phyloP scores from a whole-genome alignment of 352 stramenopile genomes.

The Thraustotheca clavata region DNA sequence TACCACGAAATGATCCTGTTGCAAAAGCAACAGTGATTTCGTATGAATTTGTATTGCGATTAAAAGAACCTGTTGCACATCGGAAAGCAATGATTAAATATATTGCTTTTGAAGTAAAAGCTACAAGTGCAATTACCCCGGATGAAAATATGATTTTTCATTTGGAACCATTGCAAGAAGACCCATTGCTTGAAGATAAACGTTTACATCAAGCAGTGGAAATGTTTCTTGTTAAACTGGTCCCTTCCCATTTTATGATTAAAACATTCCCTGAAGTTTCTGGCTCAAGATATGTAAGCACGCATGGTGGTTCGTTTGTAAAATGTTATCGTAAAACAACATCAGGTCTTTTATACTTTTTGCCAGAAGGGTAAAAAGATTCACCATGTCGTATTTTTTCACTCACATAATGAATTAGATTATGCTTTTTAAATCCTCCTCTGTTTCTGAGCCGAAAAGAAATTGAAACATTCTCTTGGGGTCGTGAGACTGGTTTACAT shows the following conservation, averaged over 20 bases:
- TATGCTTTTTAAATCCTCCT: slow-evolving; percentile 19
- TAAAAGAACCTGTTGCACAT: slow-evolving; percentile 7
- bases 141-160: slow-evolving; percentile 14
- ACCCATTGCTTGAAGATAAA: background rate
- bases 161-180: background rate
- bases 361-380: background rate
- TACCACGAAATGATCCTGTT: slow-evolving; percentile 3
- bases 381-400: background rate
- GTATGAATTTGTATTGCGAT: slow-evolving; percentile 15
- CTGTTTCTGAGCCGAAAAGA: slow-evolving; percentile 17
- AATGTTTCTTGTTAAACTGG: slow-evolving; percentile 1
- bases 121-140: background rate
- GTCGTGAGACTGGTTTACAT: slow-evolving; percentile 2
- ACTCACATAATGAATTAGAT: background rate
- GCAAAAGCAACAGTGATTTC: background rate
- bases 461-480: slow-evolving; percentile 10
- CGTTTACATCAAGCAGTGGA: slow-evolving; percentile 1
- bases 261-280: background rate
- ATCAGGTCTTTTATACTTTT: slow-evolving; percentile 10
- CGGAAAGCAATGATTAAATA: slow-evolving; percentile 1
- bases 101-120: slow-evolving; percentile 5
- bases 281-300: slow-evolving; percentile 16
- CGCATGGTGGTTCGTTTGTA: slow-evolving; percentile 9
- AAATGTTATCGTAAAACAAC: slow-evolving; percentile 19
- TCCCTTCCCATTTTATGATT: background rate